Conservation (phyloP, 2,329 filamentous ascomycete species). For the Pleoardoris graminearum region DNA sequence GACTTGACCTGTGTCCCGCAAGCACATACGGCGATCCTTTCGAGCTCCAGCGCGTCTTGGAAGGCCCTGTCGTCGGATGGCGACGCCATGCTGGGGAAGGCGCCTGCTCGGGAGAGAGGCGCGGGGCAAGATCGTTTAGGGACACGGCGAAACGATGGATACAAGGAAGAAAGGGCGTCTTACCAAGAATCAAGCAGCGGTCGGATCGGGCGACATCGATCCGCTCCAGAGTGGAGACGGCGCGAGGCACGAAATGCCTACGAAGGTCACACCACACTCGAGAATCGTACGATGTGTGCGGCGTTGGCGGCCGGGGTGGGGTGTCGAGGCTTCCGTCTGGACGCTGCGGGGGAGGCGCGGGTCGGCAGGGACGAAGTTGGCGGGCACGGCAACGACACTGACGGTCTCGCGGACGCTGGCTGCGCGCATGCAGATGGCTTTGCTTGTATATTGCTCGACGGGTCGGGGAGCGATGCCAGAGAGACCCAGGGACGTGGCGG, state of each 20-base stretch:
- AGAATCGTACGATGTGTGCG: not conserved
- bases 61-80: slow-evolving; percentile 15
- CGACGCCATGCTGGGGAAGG: not conserved
- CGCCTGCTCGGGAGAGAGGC: not conserved
- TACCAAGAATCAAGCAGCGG: too few relatives aligned
- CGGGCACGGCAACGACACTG: not conserved
- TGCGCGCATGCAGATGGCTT: not conserved
- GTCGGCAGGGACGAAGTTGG: not conserved
- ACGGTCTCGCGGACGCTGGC: not conserved
- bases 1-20: slow-evolving; percentile 10
- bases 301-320: not conserved
- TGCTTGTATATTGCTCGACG: not conserved
- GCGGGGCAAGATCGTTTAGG: not conserved
- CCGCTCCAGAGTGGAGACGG: not conserved
- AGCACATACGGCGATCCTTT: slow-evolving; percentile 45
- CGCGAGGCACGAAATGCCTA: not conserved
- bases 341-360: not conserved
- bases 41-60: slow-evolving; percentile 44
- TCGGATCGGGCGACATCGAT: too few relatives aligned
- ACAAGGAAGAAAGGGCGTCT: not conserved
- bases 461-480: not conserved
- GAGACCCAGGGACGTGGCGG: not conserved
- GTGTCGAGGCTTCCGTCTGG: not conserved
- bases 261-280: not conserved
- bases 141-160: not conserved